Base-by-base conservation (phyloP, 495 filamentous ascomycete species). In the Trichoderma asperelloides region DNA sequence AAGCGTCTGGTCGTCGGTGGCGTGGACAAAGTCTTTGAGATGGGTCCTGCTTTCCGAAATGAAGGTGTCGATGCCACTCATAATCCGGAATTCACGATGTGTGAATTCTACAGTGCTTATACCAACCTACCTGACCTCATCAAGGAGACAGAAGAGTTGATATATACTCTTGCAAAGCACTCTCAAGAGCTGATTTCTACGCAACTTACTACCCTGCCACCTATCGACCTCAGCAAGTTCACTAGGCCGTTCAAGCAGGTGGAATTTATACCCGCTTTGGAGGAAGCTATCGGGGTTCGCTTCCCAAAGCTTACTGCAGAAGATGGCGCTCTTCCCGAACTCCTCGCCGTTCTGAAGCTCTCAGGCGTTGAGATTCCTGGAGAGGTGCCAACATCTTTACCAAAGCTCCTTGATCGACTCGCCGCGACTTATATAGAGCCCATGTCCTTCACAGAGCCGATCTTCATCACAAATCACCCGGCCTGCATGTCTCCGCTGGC, bases 61-160 rank as follows among this genome's bases (percentile, higher is more conserved):
- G 95, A 99, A 76, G 93, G 91, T 65, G 91, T 96, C 72, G 95
- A 99, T 79, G 81, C 96, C 65, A 97, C 95, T 16, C 96, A 99
- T 82, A 99, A 99, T 80, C 93, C 95, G 7, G 95, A 98, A 75
- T 98, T 97, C 78, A 93, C 90, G 28, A 97, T 89, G 41, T 97
- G 93, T 81, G 95, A 98, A 78, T 97, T 97, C 82, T 98, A 98
- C 76, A 85, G 88, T 64, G 87, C 91, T 15, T 97, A 92, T 71
- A 87, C 90, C 65, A 89, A 87, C 68, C 82, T 97, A 0, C 81
- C 87, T 45, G 87, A 92, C 41, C 79, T 98, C 30, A 92, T 96
- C 70, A 68, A 75, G 27, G 86, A 86, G 71, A 96, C 91, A 41
- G 90, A 82, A 72, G 74, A 78, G 2, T 75, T 96, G 18, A 78